phyloP scores from a whole-genome alignment of 257 asterid species.

The Solanum chmielewskii region DNA sequence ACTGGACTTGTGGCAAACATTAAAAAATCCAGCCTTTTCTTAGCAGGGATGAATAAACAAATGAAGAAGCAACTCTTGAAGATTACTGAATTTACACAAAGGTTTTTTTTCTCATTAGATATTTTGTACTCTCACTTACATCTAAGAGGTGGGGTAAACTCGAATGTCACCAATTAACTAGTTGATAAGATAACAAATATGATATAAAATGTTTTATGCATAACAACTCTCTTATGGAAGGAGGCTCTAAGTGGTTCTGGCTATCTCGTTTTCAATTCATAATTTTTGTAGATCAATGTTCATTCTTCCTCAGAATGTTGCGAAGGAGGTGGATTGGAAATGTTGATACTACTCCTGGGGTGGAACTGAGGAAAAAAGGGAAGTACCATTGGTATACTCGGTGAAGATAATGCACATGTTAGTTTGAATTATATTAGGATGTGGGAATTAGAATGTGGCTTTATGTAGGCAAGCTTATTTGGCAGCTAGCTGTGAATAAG shows the following conservation, averaged over 20 bases:
- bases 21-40: too few species aligned
- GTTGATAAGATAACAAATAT: background rate
- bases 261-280: background rate
- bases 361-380: too few species aligned
- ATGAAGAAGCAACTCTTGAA: background rate
- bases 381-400: too few species aligned
- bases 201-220: background rate
- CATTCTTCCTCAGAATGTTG: background rate
- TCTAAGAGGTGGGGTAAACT: background rate
- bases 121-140: background rate
- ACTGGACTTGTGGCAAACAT: too few species aligned
- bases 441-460: too few species aligned
- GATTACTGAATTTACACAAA: too few species aligned
- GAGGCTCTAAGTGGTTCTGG: background rate
- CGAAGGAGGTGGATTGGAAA: background rate
- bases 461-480: too few species aligned
- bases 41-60: background rate
- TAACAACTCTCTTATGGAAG: background rate
- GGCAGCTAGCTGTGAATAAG: background rate
- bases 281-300: too few species aligned
- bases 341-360: too few species aligned
- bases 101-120: background rate
- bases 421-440: too few species aligned
- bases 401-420: too few species aligned
- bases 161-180: background rate